Percentiles rank a stretch among this genome's conserved stretches.
phyloP scores from a whole-genome alignment of 768 basidiomycete species.

The Rhodotorula sphaerocarpa region DNA sequence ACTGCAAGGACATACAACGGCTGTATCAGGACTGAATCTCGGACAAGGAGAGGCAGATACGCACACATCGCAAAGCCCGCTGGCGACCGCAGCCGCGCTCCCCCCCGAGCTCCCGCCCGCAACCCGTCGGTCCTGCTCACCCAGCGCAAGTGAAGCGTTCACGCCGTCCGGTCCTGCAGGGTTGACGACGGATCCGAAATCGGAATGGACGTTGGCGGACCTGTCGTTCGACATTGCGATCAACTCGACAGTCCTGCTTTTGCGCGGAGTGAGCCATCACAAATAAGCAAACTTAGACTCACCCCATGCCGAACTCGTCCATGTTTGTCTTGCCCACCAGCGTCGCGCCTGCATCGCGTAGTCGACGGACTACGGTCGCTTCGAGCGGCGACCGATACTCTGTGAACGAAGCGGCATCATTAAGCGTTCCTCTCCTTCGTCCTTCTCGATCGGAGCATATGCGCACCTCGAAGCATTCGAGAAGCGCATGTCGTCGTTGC shows the following conservation, averaged over 20 bases:
- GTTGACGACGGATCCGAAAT: slow-evolving; percentile 71
- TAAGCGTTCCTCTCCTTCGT: not conserved
- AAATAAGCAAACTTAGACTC: slow-evolving; percentile 31
- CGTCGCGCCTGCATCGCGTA: slow-evolving; percentile 58
- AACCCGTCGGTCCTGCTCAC: slow-evolving; percentile 43
- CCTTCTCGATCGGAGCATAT: not conserved
- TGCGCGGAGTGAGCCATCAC: not conserved
- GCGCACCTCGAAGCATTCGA: slow-evolving; percentile 22
- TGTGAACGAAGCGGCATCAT: slow-evolving; percentile 39
- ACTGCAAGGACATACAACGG: slow-evolving; percentile 46
- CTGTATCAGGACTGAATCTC: too few relatives aligned
- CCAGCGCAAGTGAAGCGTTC: slow-evolving; percentile 19
- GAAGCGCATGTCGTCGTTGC: slow-evolving; percentile 17
- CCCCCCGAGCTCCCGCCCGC: slow-evolving; percentile 94
- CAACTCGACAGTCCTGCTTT: not conserved
- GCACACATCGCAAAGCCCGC: slow-evolving; percentile 73
- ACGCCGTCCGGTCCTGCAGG: slow-evolving; percentile 45
- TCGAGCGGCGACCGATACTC: slow-evolving; percentile 73
- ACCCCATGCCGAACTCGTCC: slow-evolving; percentile 99
- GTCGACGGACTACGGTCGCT: slow-evolving; percentile 66
- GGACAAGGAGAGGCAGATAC: too few relatives aligned
- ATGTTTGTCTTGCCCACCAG: slow-evolving; percentile 86
- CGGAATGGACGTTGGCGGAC: slow-evolving; percentile 66
- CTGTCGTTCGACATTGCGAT: slow-evolving; percentile 46
- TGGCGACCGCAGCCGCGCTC: slow-evolving; percentile 84